Conservation (phyloP, 768 basidiomycete genomes). For the Xerocomellus chrysenteron region DNA sequence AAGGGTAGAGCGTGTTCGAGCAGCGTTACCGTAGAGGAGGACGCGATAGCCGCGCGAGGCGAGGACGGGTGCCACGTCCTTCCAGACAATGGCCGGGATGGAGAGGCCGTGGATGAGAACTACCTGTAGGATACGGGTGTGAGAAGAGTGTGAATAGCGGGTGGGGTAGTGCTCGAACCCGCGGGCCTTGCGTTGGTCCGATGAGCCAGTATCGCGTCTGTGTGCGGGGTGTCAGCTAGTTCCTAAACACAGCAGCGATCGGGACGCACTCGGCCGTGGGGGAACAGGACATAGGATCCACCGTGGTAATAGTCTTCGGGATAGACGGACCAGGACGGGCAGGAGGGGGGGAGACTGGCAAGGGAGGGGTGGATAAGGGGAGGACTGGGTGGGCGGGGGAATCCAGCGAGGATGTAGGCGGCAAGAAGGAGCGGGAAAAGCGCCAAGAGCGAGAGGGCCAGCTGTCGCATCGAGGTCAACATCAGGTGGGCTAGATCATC, state of each 20-base stretch:
- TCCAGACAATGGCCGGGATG: constrained; percentile 76
- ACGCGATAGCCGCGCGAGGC: constrained; percentile 67
- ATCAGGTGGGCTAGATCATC: not conserved
- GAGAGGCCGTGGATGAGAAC: constrained; percentile 78
- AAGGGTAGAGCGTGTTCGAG: not conserved
- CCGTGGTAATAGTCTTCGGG: constrained; percentile 64
- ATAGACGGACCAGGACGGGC: constrained; percentile 68
- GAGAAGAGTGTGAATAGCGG: not conserved
- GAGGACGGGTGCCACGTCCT: constrained; percentile 66
- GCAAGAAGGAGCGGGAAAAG: constrained; percentile 60
- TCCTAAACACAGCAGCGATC: not conserved
- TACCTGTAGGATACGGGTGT: constrained; percentile 42
- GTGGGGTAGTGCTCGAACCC: constrained; percentile 40
- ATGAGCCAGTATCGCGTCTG: constrained; percentile 77
- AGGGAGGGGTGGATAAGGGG: constrained; percentile 56
- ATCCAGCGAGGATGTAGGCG: constrained; percentile 61
- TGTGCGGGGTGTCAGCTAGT: constrained; percentile 26
- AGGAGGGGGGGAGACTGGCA: constrained; percentile 53
- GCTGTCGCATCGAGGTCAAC: constrained; percentile 17
- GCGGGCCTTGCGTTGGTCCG: constrained; percentile 66
- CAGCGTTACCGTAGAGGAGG: constrained; percentile 62
- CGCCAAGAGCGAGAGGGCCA: constrained; percentile 48
- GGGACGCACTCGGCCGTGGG: constrained; percentile 58
- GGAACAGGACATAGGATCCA: constrained; percentile 62
- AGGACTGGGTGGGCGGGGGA: constrained; percentile 58